Conservation (phyloP, 2,329 filamentous ascomycete species). For the Aspergillus terreus region DNA sequence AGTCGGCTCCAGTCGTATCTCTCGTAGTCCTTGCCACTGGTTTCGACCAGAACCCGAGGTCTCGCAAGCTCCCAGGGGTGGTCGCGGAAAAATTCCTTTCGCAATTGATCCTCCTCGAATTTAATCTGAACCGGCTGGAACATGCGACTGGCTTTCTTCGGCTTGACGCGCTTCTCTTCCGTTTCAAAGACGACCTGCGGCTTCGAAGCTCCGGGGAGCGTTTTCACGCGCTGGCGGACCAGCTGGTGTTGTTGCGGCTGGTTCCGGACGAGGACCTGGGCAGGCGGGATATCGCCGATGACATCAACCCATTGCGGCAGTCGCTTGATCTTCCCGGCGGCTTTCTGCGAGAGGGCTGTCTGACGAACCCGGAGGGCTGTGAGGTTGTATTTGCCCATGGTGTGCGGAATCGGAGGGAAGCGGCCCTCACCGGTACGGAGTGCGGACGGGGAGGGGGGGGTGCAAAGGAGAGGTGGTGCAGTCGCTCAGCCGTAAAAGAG, state of each 20-base stretch:
- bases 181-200: slow-evolving; percentile 35
- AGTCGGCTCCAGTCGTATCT: slow-evolving; percentile 75
- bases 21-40: slow-evolving; percentile 76
- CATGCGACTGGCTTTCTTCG: slow-evolving; percentile 66
- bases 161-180: slow-evolving; percentile 40
- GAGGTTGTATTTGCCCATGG: slow-evolving; percentile 47
- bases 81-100: slow-evolving; percentile 80
- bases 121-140: slow-evolving; percentile 74
- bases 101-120: slow-evolving; percentile 80
- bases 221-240: slow-evolving; percentile 37
- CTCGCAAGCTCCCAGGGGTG: slow-evolving; percentile 97
- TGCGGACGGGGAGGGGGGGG: not conserved
- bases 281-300: slow-evolving; percentile 56
- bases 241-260: slow-evolving; percentile 47
- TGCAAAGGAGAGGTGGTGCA: not conserved
- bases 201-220: slow-evolving; percentile 23
- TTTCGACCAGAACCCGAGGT: slow-evolving; percentile 78
- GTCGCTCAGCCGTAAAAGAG: not conserved
- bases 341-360: slow-evolving; percentile 37
- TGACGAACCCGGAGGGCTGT: slow-evolving; percentile 44
- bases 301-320: slow-evolving; percentile 55
- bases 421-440: not conserved
- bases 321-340: slow-evolving; percentile 31
- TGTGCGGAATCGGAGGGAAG: slow-evolving; percentile 9
- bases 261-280: slow-evolving; percentile 57